A percentile compares a stretch with the other conserved stretches of the same genome.
Conservation (phyloP, 495 filamentous ascomycete genomes). For the Staphylotrichum longicolle region DNA sequence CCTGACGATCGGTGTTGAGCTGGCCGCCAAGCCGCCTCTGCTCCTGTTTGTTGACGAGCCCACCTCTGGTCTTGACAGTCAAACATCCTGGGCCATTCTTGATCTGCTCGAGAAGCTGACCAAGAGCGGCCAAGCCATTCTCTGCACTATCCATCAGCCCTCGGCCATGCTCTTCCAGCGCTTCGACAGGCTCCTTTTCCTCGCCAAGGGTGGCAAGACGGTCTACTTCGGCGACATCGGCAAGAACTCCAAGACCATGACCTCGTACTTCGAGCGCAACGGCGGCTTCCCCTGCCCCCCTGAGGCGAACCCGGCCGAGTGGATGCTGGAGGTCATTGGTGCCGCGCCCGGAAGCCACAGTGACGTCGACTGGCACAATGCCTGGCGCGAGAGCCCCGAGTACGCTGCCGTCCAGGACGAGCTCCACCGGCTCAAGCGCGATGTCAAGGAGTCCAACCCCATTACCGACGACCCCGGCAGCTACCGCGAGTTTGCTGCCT, state of each 20-base stretch:
- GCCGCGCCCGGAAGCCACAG: slow-evolving; percentile 78
- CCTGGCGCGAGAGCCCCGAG: slow-evolving; percentile 78
- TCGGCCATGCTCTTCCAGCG: slow-evolving; percentile 86
- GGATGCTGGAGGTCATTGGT: slow-evolving; percentile 94
- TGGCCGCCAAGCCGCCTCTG: slow-evolving; percentile 86
- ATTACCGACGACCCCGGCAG: slow-evolving; percentile 34
- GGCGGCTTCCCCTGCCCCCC: slow-evolving; percentile 69
- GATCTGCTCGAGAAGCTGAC: slow-evolving; percentile 77
- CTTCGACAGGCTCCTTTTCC: slow-evolving; percentile 85
- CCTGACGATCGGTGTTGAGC: slow-evolving; percentile 86
- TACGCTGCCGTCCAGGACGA: slow-evolving; percentile 64
- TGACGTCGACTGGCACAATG: slow-evolving; percentile 76
- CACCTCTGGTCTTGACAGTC: slow-evolving; percentile 78
- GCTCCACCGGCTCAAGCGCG: slow-evolving; percentile 64
- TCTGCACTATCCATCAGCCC: slow-evolving; percentile 93
- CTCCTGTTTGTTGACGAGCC: slow-evolving; percentile 90
- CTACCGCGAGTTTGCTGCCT: slow-evolving; percentile 57
- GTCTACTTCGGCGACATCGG: slow-evolving; percentile 93
- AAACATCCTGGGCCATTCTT: slow-evolving; percentile 84
- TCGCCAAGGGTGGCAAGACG: slow-evolving; percentile 74
- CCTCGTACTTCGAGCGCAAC: slow-evolving; percentile 77
- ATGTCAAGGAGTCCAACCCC: slow-evolving; percentile 49
- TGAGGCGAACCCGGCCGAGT: slow-evolving; percentile 89
- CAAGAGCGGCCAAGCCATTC: slow-evolving; percentile 78
- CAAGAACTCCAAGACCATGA: slow-evolving; percentile 68